These are phyloP conservation scores for Magnusiomyces paraingens DNA, from an alignment of 1,139 yeast species.

Conservation along the genomic window DNA sequence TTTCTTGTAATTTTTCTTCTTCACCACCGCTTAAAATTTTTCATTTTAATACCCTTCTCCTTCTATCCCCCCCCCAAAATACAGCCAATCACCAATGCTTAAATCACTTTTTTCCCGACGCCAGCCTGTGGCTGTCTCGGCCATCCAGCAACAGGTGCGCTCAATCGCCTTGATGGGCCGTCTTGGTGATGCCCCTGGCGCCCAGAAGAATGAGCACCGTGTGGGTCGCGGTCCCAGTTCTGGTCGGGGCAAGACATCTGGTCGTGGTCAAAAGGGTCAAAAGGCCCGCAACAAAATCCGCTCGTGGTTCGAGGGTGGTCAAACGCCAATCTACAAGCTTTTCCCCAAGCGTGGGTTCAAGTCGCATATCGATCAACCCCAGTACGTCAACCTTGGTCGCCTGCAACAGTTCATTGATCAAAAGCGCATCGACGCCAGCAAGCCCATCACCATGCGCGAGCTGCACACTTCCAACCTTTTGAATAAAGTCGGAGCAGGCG, in stretches of 20 bases:
- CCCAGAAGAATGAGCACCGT: slow-evolving; percentile 49
- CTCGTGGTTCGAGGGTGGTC: slow-evolving; percentile 98
- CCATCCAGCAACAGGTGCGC: slow-evolving; percentile 7
- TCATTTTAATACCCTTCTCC: not conserved
- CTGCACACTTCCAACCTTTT: slow-evolving; percentile 64
- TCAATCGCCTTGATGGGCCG: slow-evolving; percentile 15
- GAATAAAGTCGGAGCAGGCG: slow-evolving; percentile 66
- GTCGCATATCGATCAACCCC: slow-evolving; percentile 30
- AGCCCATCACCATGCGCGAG: slow-evolving; percentile 66
- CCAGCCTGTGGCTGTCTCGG: not conserved
- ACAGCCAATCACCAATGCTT: not conserved
- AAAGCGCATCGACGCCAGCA: slow-evolving; percentile 43
- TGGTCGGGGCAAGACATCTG: slow-evolving; percentile 83
- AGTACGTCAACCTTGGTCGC: slow-evolving; percentile 49
- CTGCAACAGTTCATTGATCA: slow-evolving; percentile 42
- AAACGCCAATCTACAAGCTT: slow-evolving; percentile 82
- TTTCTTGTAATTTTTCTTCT: not conserved
- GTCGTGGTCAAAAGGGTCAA: slow-evolving; percentile 98
- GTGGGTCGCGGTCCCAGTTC: slow-evolving; percentile 97
- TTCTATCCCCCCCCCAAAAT: too few relatives aligned
- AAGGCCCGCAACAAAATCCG: slow-evolving; percentile 90
- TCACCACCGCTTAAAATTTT: not conserved
- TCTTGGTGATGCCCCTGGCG: slow-evolving; percentile 24
- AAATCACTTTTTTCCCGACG: not conserved
- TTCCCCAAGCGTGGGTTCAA: slow-evolving; percentile 90